These are phyloP conservation scores for Colletotrichum paranaense DNA, from an alignment of 2,329 filamentous ascomycete species.

Conservation along the genomic window DNA sequence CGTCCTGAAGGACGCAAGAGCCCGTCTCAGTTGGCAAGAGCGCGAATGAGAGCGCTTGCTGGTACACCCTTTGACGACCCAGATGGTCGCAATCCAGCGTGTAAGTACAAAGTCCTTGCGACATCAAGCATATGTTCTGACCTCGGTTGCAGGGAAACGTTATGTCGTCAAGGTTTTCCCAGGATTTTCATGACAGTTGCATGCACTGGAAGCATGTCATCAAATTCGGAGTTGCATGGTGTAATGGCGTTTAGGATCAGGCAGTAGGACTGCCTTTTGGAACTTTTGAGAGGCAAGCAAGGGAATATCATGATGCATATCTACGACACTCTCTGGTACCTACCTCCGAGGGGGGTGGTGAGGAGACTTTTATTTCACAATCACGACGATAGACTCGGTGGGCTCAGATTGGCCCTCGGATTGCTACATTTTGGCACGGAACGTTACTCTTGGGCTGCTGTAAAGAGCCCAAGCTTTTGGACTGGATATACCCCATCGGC, in stretches of 20 bases:
- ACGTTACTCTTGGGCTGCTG: not conserved
- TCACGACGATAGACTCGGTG: conserved; percentile 9
- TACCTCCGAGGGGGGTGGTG: not conserved
- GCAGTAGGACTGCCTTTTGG: conserved; percentile 21
- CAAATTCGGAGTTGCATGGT: conserved; percentile 20
- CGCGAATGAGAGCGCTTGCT: conserved; percentile 57
- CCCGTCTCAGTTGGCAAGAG: conserved; percentile 56
- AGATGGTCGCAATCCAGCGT: conserved; percentile 51
- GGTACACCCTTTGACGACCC: conserved; percentile 56
- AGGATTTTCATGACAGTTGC: conserved; percentile 42
- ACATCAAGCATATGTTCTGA: not conserved
- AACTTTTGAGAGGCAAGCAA: not conserved
- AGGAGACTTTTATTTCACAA: conserved; percentile 21
- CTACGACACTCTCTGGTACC: conserved; percentile 18
- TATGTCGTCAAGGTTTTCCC: conserved; percentile 57
- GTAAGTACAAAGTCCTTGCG: conserved; percentile 44
- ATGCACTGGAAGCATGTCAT: conserved; percentile 14
- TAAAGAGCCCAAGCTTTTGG: conserved; percentile 11
- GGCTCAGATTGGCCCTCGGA: conserved; percentile 9
- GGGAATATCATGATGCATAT: conserved; percentile 13
- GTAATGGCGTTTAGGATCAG: conserved; percentile 29
- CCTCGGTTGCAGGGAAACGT: conserved; percentile 50
- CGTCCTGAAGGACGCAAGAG: conserved; percentile 48
- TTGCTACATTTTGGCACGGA: conserved; percentile 11
- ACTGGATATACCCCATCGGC: conserved; percentile 32